phyloP scores from a whole-genome alignment of 345 rosid species.

The Aethionema arabicum region DNA sequence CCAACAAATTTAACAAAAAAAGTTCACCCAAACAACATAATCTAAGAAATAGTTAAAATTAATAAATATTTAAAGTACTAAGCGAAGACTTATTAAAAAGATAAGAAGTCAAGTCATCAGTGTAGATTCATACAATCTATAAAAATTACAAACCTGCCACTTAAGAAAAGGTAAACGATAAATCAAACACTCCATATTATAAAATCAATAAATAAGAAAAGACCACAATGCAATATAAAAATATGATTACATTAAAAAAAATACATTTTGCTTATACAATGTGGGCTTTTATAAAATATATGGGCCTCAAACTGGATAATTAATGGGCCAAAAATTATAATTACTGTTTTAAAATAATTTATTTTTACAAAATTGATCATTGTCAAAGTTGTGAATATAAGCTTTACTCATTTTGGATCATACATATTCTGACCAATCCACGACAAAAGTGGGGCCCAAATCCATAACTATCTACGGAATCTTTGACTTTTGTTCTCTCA shows the following conservation, averaged over 20 bases:
- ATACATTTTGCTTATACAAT: too few species aligned
- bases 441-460: slow-evolving; percentile 16
- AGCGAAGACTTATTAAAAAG: neutral
- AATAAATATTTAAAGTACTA: neutral
- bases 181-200: neutral
- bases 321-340: too few species aligned
- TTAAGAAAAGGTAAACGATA: slow-evolving; percentile 1
- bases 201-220: neutral
- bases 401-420: neutral
- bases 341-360: too few species aligned
- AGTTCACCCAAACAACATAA: too few species aligned
- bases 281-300: too few species aligned
- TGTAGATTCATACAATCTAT: slow-evolving; percentile 1
- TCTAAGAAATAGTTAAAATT: too few species aligned
- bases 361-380: neutral
- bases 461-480: slow-evolving; percentile 13
- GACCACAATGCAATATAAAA: slow-evolving; percentile 3
- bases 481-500: too few species aligned
- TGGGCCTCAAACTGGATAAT: too few species aligned
- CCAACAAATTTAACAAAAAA: too few species aligned
- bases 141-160: neutral
- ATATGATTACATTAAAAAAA: neutral
- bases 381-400: neutral
- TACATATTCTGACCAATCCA: slow-evolving; percentile 16
- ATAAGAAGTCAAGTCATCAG: slow-evolving; percentile 25